These are phyloP conservation scores for Globisporangium canariense DNA, from an alignment of 352 stramenopile genomes.

Conservation along the genomic window DNA sequence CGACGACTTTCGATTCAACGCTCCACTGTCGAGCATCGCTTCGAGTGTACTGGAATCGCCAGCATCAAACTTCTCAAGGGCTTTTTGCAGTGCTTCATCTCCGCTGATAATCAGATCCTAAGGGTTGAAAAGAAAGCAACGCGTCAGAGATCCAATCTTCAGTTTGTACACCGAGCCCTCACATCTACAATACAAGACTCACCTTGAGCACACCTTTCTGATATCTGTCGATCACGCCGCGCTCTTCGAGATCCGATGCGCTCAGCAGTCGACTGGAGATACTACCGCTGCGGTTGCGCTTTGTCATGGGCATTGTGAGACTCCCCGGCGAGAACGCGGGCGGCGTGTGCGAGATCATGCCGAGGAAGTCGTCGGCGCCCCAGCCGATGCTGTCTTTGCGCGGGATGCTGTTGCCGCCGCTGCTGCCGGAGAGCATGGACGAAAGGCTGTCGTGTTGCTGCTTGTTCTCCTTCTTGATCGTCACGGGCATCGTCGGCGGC, in stretches of 20 bases:
- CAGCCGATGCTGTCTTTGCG: slow-evolving; percentile 84
- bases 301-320: slow-evolving; percentile 87
- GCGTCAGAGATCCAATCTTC: background rate
- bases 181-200: background rate
- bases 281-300: slow-evolving; percentile 76
- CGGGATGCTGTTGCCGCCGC: slow-evolving; percentile 34
- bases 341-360: slow-evolving; percentile 88
- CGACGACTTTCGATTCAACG: slow-evolving; percentile 80
- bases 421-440: slow-evolving; percentile 27
- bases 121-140: slow-evolving; percentile 4
- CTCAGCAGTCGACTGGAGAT: slow-evolving; percentile 86
- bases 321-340: slow-evolving; percentile 89
- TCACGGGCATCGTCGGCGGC: slow-evolving; percentile 59
- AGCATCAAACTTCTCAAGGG: slow-evolving; percentile 86
- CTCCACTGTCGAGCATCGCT: slow-evolving; percentile 78
- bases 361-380: slow-evolving; percentile 80
- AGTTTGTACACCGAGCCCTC: background rate
- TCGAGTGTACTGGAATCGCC: slow-evolving; percentile 83
- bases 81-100: slow-evolving; percentile 86
- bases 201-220: slow-evolving; percentile 91
- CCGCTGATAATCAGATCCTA: slow-evolving; percentile 91
- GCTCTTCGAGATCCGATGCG: slow-evolving; percentile 87
- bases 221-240: slow-evolving; percentile 86
- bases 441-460: slow-evolving; percentile 20
- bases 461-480: slow-evolving; percentile 65